Evolutionary conservation across 768 basidiomycete genomes (phyloP), one percentile per base, ranked within the genome.

Genomic region (Pholiota molesta): DNA sequence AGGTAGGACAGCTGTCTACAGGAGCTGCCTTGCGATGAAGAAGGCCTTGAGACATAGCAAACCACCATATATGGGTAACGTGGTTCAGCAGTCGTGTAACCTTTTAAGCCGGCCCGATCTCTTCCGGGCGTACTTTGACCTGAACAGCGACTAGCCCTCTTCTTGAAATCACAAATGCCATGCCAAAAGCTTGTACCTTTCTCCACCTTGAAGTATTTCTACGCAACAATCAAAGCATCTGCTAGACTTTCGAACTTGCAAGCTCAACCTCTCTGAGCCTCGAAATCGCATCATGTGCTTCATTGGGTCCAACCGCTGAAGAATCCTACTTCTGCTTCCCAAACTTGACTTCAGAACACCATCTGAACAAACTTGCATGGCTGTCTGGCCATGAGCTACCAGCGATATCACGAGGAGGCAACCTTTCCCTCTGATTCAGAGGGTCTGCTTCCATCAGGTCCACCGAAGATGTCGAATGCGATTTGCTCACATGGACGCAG

Each of bases 1-100:
- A 1, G 23, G 10, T 23, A 10, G 23, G 23, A n/a, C 23, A 49
- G 47, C 47, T 49, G 23, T 13, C 45, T 35, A 21, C 45, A 11
- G 11, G 21, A 47, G 45, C 35, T 37, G 35, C 13, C 35, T 37
- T 37, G 35, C 11, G 42, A n/a, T 17, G 19, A 9, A 21, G 42
- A 44, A 44, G 42, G 42, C n/a, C 42, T 44, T 53, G 28, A 62
- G 62, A 66, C 66, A 64, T 62, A 47, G 59, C 58, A 52, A 59
- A 55, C 58, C 55, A 61, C 75, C 75, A 73, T 73, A 71, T 75
- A 73, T 73, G 70, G 75, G 68, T 68, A 75, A 75, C 75, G 74
- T 76, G 69, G 74, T 76, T 76, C 71, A 71, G 55, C 57, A 33
- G 28, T 57, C n/a, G 39, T 60, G 39, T 11, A n/a, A 28, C 52